Conservation (phyloP, 163 green algal species). For the Volvox carteri region DNA sequence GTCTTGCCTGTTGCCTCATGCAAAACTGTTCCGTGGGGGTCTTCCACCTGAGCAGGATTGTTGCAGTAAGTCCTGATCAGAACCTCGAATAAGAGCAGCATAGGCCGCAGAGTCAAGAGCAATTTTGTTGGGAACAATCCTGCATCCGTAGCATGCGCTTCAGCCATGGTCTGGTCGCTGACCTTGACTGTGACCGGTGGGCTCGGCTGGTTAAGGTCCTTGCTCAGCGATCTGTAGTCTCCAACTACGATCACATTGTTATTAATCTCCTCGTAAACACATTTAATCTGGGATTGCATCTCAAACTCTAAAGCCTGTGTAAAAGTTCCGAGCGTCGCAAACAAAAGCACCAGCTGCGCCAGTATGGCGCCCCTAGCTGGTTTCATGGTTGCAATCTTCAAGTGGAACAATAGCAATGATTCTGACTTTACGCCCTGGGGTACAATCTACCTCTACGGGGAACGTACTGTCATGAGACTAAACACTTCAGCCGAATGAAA, state of each 20-base stretch:
- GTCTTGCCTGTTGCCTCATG: slow-evolving; percentile 72
- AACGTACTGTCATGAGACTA: not conserved
- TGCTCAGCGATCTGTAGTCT: slow-evolving; percentile 76
- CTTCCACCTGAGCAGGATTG: slow-evolving; percentile 71
- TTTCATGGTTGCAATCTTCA: not conserved
- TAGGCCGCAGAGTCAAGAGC: no score
- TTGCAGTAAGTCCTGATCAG: not conserved
- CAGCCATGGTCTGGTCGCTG: not conserved
- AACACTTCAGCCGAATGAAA: not conserved
- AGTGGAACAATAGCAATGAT: not conserved
- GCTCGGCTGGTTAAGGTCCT: slow-evolving; percentile 61
- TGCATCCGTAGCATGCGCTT: not conserved
- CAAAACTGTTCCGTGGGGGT: slow-evolving; percentile 76
- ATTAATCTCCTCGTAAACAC: slow-evolving; percentile 86
- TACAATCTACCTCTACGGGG: not conserved
- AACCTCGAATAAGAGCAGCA: not conserved
- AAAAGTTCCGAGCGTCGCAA: slow-evolving; percentile 8
- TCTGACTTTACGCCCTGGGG: not conserved
- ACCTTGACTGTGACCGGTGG: slow-evolving; percentile 37
- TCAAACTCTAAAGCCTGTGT: slow-evolving; percentile 72
- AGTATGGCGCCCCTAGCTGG: slow-evolving; percentile 8
- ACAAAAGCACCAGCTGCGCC: slow-evolving; percentile 4
- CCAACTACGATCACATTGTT: slow-evolving; percentile 76
- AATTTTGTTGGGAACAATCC: not conserved
- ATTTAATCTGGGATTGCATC: slow-evolving; percentile 78